Conservation (phyloP, 805 yeast species). For the Sugiyamaella chiloensis region DNA sequence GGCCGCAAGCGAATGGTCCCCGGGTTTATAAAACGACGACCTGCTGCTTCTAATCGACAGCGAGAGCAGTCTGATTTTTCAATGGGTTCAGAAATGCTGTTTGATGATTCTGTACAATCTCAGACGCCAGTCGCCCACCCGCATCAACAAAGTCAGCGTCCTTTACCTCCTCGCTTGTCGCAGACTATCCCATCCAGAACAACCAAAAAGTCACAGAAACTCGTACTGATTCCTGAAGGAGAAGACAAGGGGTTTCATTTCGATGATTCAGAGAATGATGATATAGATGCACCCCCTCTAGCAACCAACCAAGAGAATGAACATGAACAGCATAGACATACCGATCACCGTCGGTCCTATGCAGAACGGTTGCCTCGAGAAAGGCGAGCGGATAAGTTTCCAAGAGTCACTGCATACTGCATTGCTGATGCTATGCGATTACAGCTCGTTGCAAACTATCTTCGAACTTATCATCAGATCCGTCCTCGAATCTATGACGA, state of each 20-base stretch:
- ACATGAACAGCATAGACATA: neutral
- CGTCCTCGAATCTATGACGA: conserved; percentile 88
- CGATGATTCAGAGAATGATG: conserved; percentile 27
- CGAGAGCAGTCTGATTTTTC: neutral
- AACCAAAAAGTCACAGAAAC: conserved; percentile 78
- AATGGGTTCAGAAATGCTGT: neutral
- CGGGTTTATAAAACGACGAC: conserved; percentile 12
- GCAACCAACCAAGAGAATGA: conserved; percentile 10
- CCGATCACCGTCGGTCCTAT: conserved; percentile 23
- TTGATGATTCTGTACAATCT: neutral
- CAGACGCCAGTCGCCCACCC: neutral
- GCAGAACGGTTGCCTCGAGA: conserved; percentile 43
- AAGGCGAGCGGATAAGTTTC: conserved; percentile 56
- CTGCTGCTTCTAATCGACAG: neutral
- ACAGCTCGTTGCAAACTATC: conserved; percentile 57
- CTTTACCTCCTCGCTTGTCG: conserved; percentile 19
- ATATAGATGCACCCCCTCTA: conserved; percentile 26
- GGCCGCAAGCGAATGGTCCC: conserved; percentile 53
- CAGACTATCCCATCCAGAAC: conserved; percentile 49
- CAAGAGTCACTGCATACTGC: conserved; percentile 89
- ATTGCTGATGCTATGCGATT: conserved; percentile 81
- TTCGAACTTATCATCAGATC: conserved; percentile 71
- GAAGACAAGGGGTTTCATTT: conserved; percentile 18
- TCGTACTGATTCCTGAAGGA: conserved; percentile 75
- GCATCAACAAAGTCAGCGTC: neutral